Conservation (phyloP, 495 filamentous ascomycete genomes). For the Friedmanniomyces simplex region DNA sequence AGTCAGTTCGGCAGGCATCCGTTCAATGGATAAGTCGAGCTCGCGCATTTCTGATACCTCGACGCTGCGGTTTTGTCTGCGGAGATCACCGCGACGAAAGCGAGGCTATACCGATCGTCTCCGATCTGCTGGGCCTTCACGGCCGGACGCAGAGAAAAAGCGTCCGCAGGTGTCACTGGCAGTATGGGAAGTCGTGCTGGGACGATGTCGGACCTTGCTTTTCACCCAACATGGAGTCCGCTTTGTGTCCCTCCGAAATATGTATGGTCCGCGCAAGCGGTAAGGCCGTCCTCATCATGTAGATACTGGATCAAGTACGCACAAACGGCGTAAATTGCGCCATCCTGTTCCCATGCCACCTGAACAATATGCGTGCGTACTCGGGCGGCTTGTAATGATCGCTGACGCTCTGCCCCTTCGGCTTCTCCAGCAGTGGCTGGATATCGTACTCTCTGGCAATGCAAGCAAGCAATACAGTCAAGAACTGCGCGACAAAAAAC, state of each 20-base stretch:
- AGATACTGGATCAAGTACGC: too few species aligned
- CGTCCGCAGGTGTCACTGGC: background rate
- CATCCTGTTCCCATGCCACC: background rate
- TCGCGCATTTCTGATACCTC: too few species aligned
- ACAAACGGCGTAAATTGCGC: background rate
- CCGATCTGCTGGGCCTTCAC: background rate
- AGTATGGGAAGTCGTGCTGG: too few species aligned
- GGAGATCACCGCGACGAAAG: background rate
- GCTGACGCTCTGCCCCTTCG: background rate
- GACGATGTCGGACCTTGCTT: too few species aligned
- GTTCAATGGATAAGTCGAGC: background rate
- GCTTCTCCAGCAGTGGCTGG: background rate
- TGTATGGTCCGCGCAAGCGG: too few species aligned
- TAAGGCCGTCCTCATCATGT: too few species aligned
- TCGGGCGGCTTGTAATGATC: background rate
- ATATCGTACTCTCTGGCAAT: background rate
- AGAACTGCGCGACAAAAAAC: background rate
- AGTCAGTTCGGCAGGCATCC: conserved; percentile 37
- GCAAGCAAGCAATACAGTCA: background rate
- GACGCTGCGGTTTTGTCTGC: too few species aligned
- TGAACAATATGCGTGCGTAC: background rate
- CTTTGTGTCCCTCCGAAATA: too few species aligned
- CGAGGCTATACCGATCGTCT: background rate
- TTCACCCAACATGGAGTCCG: too few species aligned
- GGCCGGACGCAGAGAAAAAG: background rate